These are phyloP conservation scores for Hirschioporus abietinus DNA, from an alignment of 768 basidiomycete species.

Conservation along the genomic window DNA sequence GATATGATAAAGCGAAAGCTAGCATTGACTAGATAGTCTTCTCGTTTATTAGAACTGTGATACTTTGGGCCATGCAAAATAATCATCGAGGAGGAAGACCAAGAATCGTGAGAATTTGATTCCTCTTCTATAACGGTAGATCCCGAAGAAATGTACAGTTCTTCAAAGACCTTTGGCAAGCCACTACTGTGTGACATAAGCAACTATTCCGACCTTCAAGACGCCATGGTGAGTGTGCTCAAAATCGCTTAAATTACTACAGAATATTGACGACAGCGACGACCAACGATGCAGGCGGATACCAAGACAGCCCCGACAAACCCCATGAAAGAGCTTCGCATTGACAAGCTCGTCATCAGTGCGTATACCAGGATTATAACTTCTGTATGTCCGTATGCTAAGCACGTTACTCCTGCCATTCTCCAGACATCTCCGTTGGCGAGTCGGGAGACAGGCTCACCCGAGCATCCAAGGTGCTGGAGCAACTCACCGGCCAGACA, in stretches of 20 bases:
- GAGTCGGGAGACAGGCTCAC: constrained; percentile 99
- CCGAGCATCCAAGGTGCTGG: constrained; percentile 97
- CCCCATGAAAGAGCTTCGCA: constrained; percentile 93
- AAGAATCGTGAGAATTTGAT: not conserved
- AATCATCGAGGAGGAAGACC: too few species aligned
- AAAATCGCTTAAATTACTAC: not conserved
- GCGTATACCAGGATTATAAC: constrained; percentile 34
- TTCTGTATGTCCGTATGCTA: constrained; percentile 13
- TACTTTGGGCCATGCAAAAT: too few species aligned
- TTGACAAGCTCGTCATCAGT: constrained; percentile 99
- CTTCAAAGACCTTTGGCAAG: not conserved
- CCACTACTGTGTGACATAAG: not conserved
- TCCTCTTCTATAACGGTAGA: not conserved
- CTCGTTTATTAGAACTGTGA: too few species aligned
- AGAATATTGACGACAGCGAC: not conserved
- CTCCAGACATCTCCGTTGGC: constrained; percentile 95
- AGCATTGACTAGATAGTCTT: too few species aligned
- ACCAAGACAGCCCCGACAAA: constrained; percentile 85
- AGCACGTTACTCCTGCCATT: constrained; percentile 3
- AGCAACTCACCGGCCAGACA: constrained; percentile 98
- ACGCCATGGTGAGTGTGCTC: not conserved
- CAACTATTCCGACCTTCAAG: not conserved
- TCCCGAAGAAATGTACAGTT: not conserved
- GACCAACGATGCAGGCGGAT: constrained; percentile 56
- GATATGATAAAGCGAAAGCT: too few species aligned